These are phyloP conservation scores for Hypoxylon sp. DNA, from an alignment of 2,329 filamentous ascomycete species.

Conservation along the genomic window DNA sequence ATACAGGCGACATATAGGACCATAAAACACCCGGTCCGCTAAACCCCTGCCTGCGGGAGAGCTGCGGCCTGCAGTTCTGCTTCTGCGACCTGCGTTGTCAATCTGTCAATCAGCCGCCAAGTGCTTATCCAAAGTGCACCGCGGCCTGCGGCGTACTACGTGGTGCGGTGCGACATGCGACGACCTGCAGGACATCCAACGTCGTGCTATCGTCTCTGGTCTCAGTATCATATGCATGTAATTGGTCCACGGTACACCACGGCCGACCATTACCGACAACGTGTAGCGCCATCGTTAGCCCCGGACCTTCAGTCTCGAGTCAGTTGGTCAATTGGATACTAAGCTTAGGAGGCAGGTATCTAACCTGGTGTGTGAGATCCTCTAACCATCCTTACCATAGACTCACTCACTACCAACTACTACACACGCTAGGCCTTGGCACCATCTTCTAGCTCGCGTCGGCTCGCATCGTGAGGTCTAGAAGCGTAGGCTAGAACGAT, in stretches of 20 bases:
- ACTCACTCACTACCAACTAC: neutral
- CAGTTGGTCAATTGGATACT: neutral
- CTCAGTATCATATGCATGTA: conserved; percentile 19
- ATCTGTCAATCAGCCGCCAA: conserved; percentile 39
- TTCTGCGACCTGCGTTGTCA: conserved; percentile 26
- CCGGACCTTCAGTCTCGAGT: conserved; percentile 8
- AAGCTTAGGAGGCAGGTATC: no score
- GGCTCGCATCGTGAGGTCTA: neutral
- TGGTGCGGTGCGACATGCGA: conserved; percentile 13
- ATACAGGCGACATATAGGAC: neutral
- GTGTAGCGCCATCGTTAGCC: conserved; percentile 17
- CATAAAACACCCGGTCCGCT: conserved; percentile 32
- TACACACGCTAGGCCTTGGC: neutral
- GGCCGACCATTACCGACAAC: conserved; percentile 30
- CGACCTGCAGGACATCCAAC: conserved; percentile 11
- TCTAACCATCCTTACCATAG: neutral
- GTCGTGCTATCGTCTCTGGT: conserved; percentile 2
- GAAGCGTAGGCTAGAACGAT: neutral
- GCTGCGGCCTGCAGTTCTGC: conserved; percentile 15
- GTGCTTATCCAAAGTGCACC: conserved; percentile 27
- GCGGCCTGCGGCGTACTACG: conserved; percentile 24
- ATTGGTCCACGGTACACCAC: conserved; percentile 27
- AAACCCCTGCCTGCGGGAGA: conserved; percentile 3
- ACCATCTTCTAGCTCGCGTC: neutral
- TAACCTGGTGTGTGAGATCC: neutral